Evolutionary conservation across 2,329 filamentous ascomycete genomes (phyloP).

Genomic region (Diplocarpon rosae): DNA sequence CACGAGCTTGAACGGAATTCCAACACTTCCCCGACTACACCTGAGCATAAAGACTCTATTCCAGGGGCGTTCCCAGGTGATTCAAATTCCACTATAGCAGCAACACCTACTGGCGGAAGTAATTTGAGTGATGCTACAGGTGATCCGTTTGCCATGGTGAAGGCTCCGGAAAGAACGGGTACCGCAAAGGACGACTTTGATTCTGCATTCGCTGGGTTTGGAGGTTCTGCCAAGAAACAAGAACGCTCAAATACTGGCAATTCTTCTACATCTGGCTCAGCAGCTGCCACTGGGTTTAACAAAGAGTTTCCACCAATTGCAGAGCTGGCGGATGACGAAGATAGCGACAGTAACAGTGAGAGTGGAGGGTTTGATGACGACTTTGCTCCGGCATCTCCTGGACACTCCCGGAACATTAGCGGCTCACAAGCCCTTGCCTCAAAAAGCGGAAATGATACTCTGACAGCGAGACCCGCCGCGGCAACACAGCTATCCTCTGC

Average conservation of each 20-base stretch:
- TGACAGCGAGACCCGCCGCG: conserved; percentile 23
- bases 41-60: conserved; percentile 30
- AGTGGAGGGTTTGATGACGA: conserved; percentile 87
- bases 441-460: conserved; percentile 21
- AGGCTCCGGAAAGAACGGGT: conserved; percentile 35
- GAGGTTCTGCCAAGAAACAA: conserved; percentile 35
- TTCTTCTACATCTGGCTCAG: conserved; percentile 31
- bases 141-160: conserved; percentile 45
- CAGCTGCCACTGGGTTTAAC: conserved; percentile 43
- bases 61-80: conserved; percentile 44
- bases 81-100: conserved; percentile 33
- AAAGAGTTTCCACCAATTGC: conserved; percentile 88
- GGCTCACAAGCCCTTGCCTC: conserved; percentile 14
- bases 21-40: conserved; percentile 21
- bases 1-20: conserved; percentile 24
- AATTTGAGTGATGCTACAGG: conserved; percentile 35
- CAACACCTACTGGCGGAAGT: conserved; percentile 37
- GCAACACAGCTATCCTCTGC: conserved; percentile 21
- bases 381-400: conserved; percentile 54
- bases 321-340: conserved; percentile 71
- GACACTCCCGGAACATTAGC: conserved; percentile 21
- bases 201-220: conserved; percentile 71
- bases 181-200: conserved; percentile 70
- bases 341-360: conserved; percentile 72
- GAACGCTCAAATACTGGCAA: conserved; percentile 36